These are phyloP conservation scores for Hygrophila difformis DNA, from an alignment of 257 asterid genomes.

Conservation along the genomic window DNA sequence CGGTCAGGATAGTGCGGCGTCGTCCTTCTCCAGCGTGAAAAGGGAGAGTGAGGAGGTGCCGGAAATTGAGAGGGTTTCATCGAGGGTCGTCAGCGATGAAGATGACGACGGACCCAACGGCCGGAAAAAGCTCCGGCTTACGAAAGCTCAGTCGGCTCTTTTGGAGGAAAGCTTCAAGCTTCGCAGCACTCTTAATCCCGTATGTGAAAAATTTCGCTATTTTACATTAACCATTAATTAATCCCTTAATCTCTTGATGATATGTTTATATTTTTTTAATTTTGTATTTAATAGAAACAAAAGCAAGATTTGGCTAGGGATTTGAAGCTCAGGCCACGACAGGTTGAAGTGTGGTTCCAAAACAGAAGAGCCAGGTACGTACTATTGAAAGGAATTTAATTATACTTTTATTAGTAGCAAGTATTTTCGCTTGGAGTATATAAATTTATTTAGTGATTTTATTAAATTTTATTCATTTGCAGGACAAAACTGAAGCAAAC, in stretches of 20 bases:
- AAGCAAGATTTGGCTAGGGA: conserved; percentile 63
- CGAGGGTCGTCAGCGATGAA: conserved; percentile 36
- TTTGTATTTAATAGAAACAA: conserved; percentile 42
- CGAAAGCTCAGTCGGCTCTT: conserved; percentile 46
- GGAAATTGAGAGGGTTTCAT: conserved; percentile 44
- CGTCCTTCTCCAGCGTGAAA: conserved; percentile 70
- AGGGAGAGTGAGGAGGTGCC: conserved; percentile 38
- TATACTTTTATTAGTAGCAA: too few relatives aligned
- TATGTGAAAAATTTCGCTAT: not conserved
- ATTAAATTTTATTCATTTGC: not conserved
- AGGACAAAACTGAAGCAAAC: conserved; percentile 98
- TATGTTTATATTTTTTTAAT: not conserved
- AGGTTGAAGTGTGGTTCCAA: conserved; percentile 97
- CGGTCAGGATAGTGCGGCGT: conserved; percentile 30
- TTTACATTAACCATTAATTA: too few relatives aligned
- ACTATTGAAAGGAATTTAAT: too few relatives aligned
- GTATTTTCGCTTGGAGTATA: too few relatives aligned
- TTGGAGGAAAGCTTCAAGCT: conserved; percentile 49
- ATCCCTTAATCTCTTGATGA: not conserved
- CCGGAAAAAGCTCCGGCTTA: conserved; percentile 46
- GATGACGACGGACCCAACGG: conserved; percentile 40
- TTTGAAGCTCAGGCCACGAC: conserved; percentile 73
- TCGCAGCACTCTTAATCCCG: conserved; percentile 59
- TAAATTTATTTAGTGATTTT: too few relatives aligned
- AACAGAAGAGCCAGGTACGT: conserved; percentile 28